A percentile compares a stretch with the other conserved stretches of the same genome.
Evolutionary conservation across 352 stramenopile genomes (phyloP).

Genomic region (Phytophthora litchii): DNA sequence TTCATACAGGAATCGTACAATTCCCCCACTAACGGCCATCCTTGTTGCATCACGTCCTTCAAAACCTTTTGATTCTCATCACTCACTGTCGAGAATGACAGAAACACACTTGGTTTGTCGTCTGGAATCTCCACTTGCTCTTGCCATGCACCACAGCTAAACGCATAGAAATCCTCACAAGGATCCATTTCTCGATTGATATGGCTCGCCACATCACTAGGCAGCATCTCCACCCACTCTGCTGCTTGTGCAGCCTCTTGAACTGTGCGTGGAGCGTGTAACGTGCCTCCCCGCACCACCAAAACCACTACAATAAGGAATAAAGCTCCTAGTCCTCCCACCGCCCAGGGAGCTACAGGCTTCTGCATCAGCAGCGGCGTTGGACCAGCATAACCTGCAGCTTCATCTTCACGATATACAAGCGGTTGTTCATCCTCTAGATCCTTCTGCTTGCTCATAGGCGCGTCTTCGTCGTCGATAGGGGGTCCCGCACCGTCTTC

Average conservation of each 20-base stretch:
- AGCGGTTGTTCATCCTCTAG: constrained; percentile 26
- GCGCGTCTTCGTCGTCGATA: constrained; percentile 20
- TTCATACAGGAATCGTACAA: constrained; percentile 74
- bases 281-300: constrained; percentile 40
- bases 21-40: constrained; percentile 66
- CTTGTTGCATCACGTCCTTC: constrained; percentile 61
- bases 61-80: constrained; percentile 46
- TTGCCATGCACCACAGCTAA: constrained; percentile 65
- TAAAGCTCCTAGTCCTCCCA: constrained; percentile 36
- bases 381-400: constrained; percentile 1
- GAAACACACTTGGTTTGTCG: constrained; percentile 41
- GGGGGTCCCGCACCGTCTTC: constrained; percentile 12
- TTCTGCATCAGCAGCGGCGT: constrained; percentile 24
- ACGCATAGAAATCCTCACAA: constrained; percentile 81
- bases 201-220: constrained; percentile 40
- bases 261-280: constrained; percentile 37
- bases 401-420: constrained; percentile 18
- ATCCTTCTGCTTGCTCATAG: constrained; percentile 4
- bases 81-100: constrained; percentile 42
- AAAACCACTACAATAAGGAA: constrained; percentile 55
- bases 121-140: constrained; percentile 43
- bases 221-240: constrained; percentile 33
- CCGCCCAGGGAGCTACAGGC: constrained; percentile 32
- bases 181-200: constrained; percentile 59
- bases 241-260: constrained; percentile 4